Evolutionary conservation across 352 stramenopile genomes (phyloP).

Genomic region (Pythium chondricola): DNA sequence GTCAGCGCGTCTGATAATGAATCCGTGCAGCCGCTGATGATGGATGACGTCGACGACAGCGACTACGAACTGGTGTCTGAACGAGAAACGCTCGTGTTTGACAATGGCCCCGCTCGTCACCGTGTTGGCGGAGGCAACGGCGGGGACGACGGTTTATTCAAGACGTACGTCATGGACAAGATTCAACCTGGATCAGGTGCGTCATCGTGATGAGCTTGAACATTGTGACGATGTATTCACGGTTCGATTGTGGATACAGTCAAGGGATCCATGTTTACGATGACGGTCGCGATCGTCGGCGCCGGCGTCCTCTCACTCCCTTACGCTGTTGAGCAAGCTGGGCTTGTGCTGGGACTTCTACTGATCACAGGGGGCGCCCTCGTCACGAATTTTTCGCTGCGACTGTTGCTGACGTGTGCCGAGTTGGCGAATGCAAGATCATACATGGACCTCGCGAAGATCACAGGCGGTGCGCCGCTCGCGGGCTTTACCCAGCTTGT

Average conservation of each 20-base stretch:
- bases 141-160: constrained; percentile 41
- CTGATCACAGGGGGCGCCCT: constrained; percentile 64
- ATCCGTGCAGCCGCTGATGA: constrained; percentile 4
- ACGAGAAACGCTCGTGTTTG: constrained; percentile 77
- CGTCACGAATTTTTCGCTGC: constrained; percentile 79
- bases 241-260: constrained; percentile 37
- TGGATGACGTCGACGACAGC: constrained; percentile 23
- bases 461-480: constrained; percentile 55
- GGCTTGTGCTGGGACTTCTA: constrained; percentile 60
- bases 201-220: constrained; percentile 67
- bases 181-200: constrained; percentile 79
- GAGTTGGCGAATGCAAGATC: constrained; percentile 67
- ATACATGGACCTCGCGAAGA: constrained; percentile 77
- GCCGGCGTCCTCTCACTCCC: constrained; percentile 76
- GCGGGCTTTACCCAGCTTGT: constrained; percentile 69
- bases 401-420: constrained; percentile 70
- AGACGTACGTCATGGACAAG: constrained; percentile 74
- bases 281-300: constrained; percentile 84
- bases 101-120: constrained; percentile 41
- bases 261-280: constrained; percentile 88
- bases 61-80: constrained; percentile 69
- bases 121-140: constrained; percentile 26
- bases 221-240: too few species aligned
- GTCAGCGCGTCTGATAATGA: constrained; percentile 1
- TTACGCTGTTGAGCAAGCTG: constrained; percentile 71